Conservation (phyloP, 768 basidiomycete species). For the Porphyrellus cyaneotinctus region DNA sequence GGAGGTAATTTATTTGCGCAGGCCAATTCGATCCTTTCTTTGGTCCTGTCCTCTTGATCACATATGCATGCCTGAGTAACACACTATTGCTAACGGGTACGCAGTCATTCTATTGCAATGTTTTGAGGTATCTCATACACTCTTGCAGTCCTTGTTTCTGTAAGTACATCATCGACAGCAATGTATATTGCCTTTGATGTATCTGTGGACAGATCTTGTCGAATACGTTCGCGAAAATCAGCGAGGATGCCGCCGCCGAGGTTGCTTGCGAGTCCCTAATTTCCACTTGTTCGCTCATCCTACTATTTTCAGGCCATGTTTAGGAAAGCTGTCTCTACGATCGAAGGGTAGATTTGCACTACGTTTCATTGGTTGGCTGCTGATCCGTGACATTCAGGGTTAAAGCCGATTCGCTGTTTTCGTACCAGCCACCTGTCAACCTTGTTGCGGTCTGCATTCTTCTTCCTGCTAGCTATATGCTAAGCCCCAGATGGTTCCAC, state of each 20-base stretch:
- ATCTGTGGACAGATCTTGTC: slow-evolving; percentile 70
- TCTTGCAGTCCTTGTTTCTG: slow-evolving; percentile 70
- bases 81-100: slow-evolving; percentile 87
- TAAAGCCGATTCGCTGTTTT: slow-evolving; percentile 88
- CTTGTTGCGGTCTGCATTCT: slow-evolving; percentile 82
- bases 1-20: slow-evolving; percentile 23
- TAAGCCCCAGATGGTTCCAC: slow-evolving; percentile 97
- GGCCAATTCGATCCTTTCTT: slow-evolving; percentile 81
- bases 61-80: slow-evolving; percentile 89
- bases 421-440: slow-evolving; percentile 93
- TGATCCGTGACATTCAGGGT: slow-evolving; percentile 45
- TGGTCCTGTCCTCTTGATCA: slow-evolving; percentile 88
- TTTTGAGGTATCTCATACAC: slow-evolving; percentile 4
- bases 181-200: slow-evolving; percentile 1
- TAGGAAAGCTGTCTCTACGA: slow-evolving; percentile 85
- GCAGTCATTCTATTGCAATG: slow-evolving; percentile 18
- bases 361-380: neutral
- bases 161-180: slow-evolving; percentile 32
- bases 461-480: slow-evolving; percentile 79
- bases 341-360: slow-evolving; percentile 70
- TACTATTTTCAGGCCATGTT: slow-evolving; percentile 74
- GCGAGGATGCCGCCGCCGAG: slow-evolving; percentile 89
- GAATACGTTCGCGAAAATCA: slow-evolving; percentile 92
- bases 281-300: neutral
- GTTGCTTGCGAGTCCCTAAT: slow-evolving; percentile 34